Conservation (phyloP, 1,284 basidiomycete genomes). For the Trametes sp. region DNA sequence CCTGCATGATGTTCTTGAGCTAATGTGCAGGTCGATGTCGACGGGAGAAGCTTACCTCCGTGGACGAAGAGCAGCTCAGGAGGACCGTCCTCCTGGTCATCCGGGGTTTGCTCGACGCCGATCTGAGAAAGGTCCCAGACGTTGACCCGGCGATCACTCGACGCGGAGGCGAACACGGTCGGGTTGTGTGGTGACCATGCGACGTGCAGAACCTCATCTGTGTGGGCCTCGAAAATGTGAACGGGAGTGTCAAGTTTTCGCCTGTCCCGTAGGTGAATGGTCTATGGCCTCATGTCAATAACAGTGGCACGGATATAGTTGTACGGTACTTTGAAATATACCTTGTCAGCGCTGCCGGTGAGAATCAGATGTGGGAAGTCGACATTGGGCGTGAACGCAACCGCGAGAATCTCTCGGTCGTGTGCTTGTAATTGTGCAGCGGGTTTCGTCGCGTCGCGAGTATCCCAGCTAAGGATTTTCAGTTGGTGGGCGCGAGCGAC, state of each 20-base stretch:
- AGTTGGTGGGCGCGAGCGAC: conserved; percentile 4
- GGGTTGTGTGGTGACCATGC: conserved; percentile 95
- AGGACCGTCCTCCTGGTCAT: conserved; percentile 97
- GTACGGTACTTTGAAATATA: conserved; percentile 43
- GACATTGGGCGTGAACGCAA: conserved; percentile 88
- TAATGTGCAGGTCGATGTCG: too few species aligned
- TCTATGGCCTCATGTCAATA: conserved; percentile 56
- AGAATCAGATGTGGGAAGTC: conserved; percentile 78
- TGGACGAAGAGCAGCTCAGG: conserved; percentile 95
- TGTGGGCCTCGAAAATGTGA: conserved; percentile 93
- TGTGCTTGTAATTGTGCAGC: conserved; percentile 86
- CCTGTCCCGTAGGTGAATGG: conserved; percentile 89
- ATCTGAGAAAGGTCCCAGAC: conserved; percentile 96
- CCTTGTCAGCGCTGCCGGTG: conserved; percentile 95
- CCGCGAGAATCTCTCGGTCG: conserved; percentile 89
- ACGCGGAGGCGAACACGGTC: conserved; percentile 92
- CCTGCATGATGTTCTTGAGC: conserved; percentile 48
- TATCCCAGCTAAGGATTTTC: conserved; percentile 84
- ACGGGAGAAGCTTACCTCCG: conserved; percentile 63
- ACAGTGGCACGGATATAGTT: background rate
- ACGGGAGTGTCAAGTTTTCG: conserved; percentile 83
- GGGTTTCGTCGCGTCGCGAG: conserved; percentile 76
- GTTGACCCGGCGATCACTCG: conserved; percentile 92
- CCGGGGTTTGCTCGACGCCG: conserved; percentile 95
- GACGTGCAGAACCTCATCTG: conserved; percentile 93